Evolutionary conservation across 345 rosid species (phyloP).

Genomic region (Bruguiera sexangula): DNA sequence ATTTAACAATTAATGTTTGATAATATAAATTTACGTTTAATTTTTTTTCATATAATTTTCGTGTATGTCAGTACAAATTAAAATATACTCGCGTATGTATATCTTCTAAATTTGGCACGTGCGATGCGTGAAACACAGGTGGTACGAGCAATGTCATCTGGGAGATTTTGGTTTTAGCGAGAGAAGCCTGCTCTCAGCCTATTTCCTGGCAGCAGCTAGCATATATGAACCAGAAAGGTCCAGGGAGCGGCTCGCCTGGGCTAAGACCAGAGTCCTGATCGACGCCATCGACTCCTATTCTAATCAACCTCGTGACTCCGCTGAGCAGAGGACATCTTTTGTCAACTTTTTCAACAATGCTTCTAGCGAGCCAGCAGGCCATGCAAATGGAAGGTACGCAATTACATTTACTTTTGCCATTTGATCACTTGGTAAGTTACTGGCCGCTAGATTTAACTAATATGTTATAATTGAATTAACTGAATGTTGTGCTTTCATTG

Average conservation of each 20-base stretch:
- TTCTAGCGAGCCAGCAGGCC: slow-evolving; percentile 17
- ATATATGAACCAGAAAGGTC: slow-evolving; percentile 69
- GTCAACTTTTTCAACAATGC: slow-evolving; percentile 36
- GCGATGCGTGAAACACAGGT: slow-evolving; percentile 32
- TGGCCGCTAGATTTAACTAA: too few species aligned
- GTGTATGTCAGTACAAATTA: neutral
- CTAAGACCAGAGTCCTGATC: slow-evolving; percentile 49
- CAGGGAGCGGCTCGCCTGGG: slow-evolving; percentile 70
- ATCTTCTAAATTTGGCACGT: neutral
- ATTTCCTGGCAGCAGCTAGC: slow-evolving; percentile 62
- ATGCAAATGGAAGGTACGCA: slow-evolving; percentile 37
- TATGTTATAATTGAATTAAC: too few species aligned
- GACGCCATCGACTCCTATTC: slow-evolving; percentile 41
- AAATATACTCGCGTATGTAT: too few species aligned
- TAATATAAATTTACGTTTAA: too few species aligned
- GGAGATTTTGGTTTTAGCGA: slow-evolving; percentile 43
- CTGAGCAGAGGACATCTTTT: slow-evolving; percentile 42
- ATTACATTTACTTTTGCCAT: neutral
- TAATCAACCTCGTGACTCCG: slow-evolving; percentile 16
- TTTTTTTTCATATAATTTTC: too few species aligned
- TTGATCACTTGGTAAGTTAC: too few species aligned
- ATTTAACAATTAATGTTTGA: too few species aligned
- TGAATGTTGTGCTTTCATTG: too few species aligned
- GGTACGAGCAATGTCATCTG: slow-evolving; percentile 50
- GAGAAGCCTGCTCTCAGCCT: slow-evolving; percentile 45